Evolutionary conservation across 2,329 filamentous ascomycete genomes (phyloP), one percentile per base, ranked within the genome.

Genomic region (Bisporella sp.): DNA sequence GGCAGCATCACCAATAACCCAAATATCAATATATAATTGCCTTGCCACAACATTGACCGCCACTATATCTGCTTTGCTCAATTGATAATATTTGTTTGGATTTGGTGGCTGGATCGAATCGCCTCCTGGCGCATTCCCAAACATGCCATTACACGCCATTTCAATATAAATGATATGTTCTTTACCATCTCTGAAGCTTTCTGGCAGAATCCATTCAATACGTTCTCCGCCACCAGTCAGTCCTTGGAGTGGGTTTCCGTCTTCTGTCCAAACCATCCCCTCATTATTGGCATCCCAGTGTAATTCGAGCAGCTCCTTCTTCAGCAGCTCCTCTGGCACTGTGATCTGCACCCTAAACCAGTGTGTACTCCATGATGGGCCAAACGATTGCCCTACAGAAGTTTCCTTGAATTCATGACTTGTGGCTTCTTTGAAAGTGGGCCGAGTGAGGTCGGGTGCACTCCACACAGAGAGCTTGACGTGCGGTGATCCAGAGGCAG

Each of bases 121-220:
- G 30, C 89, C 89, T 21, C 85, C 85, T 0, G 85, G 78, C 0
- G 90, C 86, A 66, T 96, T 96, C 60, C 93, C 93, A 71, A 97
- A 97, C 91, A 97, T 97, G 68, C 85, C 84, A 68, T 99, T 99
- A 71, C 93, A 97, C 21, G 93, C 93, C 88, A 97, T 96, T 72
- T 99, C 93, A 57, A 99, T 85, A 68, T 96, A 99, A 62, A 99
- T 87, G 13, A 78, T 82, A 67, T 97, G 91, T 62, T 90, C 81
- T 66, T 92, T 83, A 48, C 89, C 91, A 66, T 96, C 88, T 54
- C 87, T 80, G 71, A 87, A 96, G 12, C 75, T 74, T 46, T 88
- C 75, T 6, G 93, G 92, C 42, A 99, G 75, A 53, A 96, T 82
- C 91, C 92, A 99, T 69, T 97, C 90, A 12, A 84, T 78, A 48